Percentiles rank a stretch among this genome's conserved stretches.
Conservation (phyloP, 345 rosid genomes). For the Rhizophora apiculata region DNA sequence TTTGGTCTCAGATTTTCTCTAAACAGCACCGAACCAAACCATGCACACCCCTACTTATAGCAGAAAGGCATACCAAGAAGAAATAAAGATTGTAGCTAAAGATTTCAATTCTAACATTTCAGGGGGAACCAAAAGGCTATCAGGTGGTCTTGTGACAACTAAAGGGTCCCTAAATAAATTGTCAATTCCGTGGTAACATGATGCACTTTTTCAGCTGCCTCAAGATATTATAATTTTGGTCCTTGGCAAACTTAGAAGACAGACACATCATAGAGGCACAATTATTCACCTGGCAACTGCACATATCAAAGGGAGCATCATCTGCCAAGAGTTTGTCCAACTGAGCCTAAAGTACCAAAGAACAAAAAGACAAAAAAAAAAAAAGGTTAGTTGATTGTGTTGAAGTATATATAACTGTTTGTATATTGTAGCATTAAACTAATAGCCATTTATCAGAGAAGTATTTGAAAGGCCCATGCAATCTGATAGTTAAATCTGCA, state of each 20-base stretch:
- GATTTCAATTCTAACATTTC: not conserved
- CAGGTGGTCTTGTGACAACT: not conserved
- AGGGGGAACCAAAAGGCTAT: not conserved
- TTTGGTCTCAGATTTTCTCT: too few relatives aligned
- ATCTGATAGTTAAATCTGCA: not conserved
- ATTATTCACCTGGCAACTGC: constrained; percentile 89
- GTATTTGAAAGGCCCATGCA: not conserved
- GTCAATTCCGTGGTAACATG: not conserved
- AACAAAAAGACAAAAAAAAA: not conserved
- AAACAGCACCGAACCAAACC: too few relatives aligned
- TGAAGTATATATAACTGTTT: too few relatives aligned
- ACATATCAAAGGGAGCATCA: constrained; percentile 93
- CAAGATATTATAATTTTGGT: not conserved
- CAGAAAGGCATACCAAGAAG: not conserved
- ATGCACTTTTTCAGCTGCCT: not conserved
- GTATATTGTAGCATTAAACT: not conserved
- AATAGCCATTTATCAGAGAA: not conserved
- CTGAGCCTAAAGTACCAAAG: constrained; percentile 50
- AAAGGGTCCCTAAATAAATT: not conserved
- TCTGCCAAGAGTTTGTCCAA: constrained; percentile 83
- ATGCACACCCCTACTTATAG: too few relatives aligned
- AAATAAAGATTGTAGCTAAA: not conserved
- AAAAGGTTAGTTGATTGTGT: too few relatives aligned
- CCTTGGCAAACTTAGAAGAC: not conserved
- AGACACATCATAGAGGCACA: not conserved